Evolutionary conservation across 2,329 filamentous ascomycete genomes (phyloP).

Genomic region (Byssoonygena ceratinophila): DNA sequence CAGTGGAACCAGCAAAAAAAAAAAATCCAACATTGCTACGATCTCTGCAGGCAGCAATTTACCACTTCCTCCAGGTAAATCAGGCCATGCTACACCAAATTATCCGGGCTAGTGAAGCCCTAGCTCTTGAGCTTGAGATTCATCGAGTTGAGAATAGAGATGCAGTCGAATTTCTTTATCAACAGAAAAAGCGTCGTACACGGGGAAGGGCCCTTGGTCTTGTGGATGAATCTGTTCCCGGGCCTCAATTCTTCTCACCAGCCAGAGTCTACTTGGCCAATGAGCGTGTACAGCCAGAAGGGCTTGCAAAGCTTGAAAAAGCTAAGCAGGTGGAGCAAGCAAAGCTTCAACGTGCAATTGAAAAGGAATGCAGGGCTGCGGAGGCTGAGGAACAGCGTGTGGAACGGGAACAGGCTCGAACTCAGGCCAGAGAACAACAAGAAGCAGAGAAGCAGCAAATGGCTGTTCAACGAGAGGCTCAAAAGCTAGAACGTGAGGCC

Average conservation of each 20-base stretch:
- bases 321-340: not conserved
- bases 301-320: not conserved
- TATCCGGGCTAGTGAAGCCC: not conserved
- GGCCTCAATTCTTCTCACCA: conserved; percentile 1
- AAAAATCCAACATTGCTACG: not conserved
- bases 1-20: not conserved
- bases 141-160: not conserved
- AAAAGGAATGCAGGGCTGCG: not conserved
- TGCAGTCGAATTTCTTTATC: not conserved
- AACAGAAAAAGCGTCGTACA: not conserved
- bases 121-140: conserved; percentile 2
- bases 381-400: not conserved
- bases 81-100: not conserved
- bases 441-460: too few species aligned
- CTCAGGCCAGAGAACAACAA: too few species aligned
- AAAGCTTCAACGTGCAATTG: conserved; percentile 1
- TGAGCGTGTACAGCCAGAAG: too few species aligned
- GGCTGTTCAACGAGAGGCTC: too few species aligned
- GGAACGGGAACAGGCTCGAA: too few species aligned
- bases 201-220: not conserved
- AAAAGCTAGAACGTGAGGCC: too few species aligned
- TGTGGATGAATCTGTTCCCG: not conserved
- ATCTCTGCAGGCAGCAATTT: not conserved
- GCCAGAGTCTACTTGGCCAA: not conserved
- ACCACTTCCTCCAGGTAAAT: not conserved